Evolutionary conservation across 768 basidiomycete genomes (phyloP), one percentile per base, ranked within the genome.

Genomic region (Sarcomyxa edulis): DNA sequence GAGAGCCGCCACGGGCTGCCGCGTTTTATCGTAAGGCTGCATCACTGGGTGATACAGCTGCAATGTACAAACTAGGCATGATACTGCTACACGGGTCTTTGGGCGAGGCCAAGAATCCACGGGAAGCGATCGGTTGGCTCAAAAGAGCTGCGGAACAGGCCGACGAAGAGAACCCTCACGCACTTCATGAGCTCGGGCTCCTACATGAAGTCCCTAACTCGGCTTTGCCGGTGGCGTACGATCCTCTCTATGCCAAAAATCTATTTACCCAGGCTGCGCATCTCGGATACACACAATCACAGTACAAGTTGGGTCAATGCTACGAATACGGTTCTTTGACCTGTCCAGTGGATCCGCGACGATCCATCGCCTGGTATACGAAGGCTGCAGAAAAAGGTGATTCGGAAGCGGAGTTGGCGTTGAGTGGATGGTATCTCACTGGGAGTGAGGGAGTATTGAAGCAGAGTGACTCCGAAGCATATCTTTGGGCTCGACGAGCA

Each of bases 1-100:
- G 82, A 50, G 95, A 98, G 53, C 82, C 82, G 0, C 71, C 81
- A 15, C 78, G 96, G 31, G 96, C 96, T 6, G 83, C 92, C 19
- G 84, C 92, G 4, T 97, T 99, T 56, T 98, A 97, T 64, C 82
- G 94, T 44, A 97, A 97, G 60, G 90, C 96, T 4, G 93, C 93
- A 7, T 92, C 92, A 1, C 67, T 98, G 24, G 94, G 94, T 14
- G 96, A 98, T 58, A 97, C 95, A 0, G 82, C 95, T 19, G 96
- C 93, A 3, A 99, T 98, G 96, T 98, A 96, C 69, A 98, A 98
- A 60, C 79, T 99, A n/a, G 93, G 93, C n/a, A 94, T 96, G 84
- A 87, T 97, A 46, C 72, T 96, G 21, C 71, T 98, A 15, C 77
- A 88, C 24, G 95, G 94, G 8, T 62, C 79, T 11, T 71, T 97